Evolutionary conservation across 495 filamentous ascomycete species (phyloP).

Genomic region (Peziza echinospora): DNA sequence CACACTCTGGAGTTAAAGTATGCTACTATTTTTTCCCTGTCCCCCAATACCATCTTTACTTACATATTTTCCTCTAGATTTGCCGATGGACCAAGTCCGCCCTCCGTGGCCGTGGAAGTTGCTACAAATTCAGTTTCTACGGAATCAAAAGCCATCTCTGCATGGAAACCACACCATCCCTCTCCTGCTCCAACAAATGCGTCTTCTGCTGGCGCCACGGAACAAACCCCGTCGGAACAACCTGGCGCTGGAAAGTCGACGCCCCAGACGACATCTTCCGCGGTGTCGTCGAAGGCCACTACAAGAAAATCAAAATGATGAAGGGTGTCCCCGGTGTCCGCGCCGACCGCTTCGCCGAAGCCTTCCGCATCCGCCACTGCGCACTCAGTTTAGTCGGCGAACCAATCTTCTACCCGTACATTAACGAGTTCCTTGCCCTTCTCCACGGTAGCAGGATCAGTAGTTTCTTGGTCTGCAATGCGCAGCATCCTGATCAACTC

Average conservation of each 20-base stretch:
- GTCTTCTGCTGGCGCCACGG: constrained; percentile 98
- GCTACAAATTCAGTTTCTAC: constrained; percentile 95
- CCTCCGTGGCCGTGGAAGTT: constrained; percentile 81
- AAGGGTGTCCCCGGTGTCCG: constrained; percentile 79
- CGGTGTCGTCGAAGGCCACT: constrained; percentile 76
- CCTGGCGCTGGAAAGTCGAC: constrained; percentile 90
- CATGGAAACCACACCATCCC: constrained; percentile 90
- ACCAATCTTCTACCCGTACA: constrained; percentile 93
- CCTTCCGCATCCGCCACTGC: constrained; percentile 81
- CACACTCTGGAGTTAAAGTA: constrained; percentile 74
- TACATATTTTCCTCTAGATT: constrained; percentile 25
- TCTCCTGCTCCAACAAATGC: constrained; percentile 94
- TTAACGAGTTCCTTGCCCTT: constrained; percentile 69
- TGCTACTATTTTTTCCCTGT: not conserved
- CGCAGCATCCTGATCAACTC: constrained; percentile 88
- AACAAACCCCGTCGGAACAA: constrained; percentile 89
- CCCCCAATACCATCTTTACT: not conserved
- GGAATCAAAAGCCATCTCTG: constrained; percentile 87
- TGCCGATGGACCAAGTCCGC: constrained; percentile 97
- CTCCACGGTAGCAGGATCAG: constrained; percentile 73
- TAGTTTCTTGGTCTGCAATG: constrained; percentile 90
- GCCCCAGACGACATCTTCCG: constrained; percentile 69
- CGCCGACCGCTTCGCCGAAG: constrained; percentile 76
- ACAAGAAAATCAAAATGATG: constrained; percentile 94
- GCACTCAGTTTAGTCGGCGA: constrained; percentile 80